Conservation (phyloP, 75 land plant species). For the Pinus tabuliformis region DNA sequence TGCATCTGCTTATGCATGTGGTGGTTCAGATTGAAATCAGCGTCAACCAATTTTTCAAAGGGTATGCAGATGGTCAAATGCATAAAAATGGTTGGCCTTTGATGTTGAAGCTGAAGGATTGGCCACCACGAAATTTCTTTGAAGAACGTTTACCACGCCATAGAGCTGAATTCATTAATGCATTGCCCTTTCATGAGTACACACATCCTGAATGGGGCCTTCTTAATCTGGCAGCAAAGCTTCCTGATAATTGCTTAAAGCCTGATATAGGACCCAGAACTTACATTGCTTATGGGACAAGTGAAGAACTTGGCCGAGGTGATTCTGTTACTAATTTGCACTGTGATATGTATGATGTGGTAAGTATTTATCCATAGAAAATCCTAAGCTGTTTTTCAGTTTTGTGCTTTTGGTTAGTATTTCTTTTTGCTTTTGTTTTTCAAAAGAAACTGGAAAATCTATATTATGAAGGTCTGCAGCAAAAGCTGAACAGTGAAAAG, state of each 20-base stretch:
- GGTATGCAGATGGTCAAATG: conserved; percentile 65
- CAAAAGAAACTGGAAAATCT: no score
- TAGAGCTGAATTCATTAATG: conserved; percentile 73
- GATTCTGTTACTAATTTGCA: conserved; percentile 85
- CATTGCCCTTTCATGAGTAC: conserved; percentile 83
- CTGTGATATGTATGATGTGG: conserved; percentile 89
- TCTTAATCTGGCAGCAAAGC: conserved; percentile 83
- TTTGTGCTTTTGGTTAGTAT: conserved; percentile 5
- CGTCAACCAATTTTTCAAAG: conserved; percentile 76
- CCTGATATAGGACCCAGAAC: conserved; percentile 85
- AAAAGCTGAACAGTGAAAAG: no score
- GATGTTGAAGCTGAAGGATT: conserved; percentile 81
- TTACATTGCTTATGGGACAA: conserved; percentile 71
- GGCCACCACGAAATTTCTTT: conserved; percentile 71
- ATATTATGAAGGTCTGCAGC: no score
- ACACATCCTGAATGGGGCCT: conserved; percentile 84
- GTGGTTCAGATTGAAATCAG: conserved; percentile 79
- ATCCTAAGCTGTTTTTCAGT: no score
- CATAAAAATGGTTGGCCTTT: conserved; percentile 50
- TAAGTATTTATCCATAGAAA: conserved; percentile 14
- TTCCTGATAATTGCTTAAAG: conserved; percentile 67
- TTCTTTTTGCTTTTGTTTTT: no score
- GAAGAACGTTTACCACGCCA: conserved; percentile 84
- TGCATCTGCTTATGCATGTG: not conserved
- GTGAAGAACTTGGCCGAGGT: conserved; percentile 64